Base-by-base conservation (phyloP, 2,329 filamentous ascomycete genomes). In the Leptographium lundbergii region DNA sequence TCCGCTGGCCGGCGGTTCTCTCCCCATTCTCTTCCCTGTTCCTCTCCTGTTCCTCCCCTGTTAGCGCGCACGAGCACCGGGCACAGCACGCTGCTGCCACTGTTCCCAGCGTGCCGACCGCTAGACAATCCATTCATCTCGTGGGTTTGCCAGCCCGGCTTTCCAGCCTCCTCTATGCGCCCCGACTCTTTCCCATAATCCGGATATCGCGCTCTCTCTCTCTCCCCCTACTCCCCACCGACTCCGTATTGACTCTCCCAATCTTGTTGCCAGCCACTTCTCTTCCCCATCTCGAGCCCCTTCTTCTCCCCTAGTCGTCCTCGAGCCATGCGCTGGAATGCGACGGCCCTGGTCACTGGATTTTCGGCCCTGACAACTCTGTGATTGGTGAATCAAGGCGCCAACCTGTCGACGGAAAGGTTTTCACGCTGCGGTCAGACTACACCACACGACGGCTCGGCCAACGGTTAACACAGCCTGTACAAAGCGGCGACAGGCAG, bases 241-340 rank as follows among this genome's bases (percentile, higher is more conserved):
- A 19, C 42, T 10, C 50, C 17, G 14, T 39, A 39, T 17, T 13
- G 36, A 13, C 36, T 39, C 36, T 13, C 39, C 7, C 42, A 1
- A 45, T 14, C n/a, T 29, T 22, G 9, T 27, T 11, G 13, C 50
- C 48, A 27, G 32, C 34, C 56, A 25, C 36, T 27, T 34, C 25
- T 34, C 27, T 22, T 25, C 13, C 29, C 29, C 13, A 10, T 22
- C 36, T 10, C 47, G n/a, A 57, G 27, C 22, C 19, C 42, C 27
- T 10, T 34, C n/a, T 50, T 42, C n/a, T 50, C 45, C 24, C 42
- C 32, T 19, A 27, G 34, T 19, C 34, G 54, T 54, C 14, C 14
- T 55, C 54, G 59, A 61, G 60, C 54, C 29, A 63, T 64, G 61
- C 60, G 58, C 60, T 60, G 55, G 57, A 61, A 54, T 61, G 59